These are phyloP conservation scores for Fusarium dlaminii DNA, from an alignment of 2,329 filamentous ascomycete species.

Conservation along the genomic window DNA sequence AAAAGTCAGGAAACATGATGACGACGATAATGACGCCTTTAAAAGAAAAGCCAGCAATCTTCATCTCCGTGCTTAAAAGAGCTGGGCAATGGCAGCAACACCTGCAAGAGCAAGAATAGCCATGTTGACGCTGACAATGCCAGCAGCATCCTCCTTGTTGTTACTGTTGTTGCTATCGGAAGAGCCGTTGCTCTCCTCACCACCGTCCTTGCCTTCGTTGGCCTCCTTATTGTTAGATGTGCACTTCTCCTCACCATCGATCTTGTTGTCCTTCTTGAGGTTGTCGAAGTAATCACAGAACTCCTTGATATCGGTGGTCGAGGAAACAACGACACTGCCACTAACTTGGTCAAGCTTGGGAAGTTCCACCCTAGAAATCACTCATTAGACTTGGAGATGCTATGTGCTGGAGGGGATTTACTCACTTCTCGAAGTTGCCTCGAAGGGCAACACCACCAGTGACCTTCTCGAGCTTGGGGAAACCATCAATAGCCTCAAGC, in stretches of 20 bases:
- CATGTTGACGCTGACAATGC: constrained; percentile 57
- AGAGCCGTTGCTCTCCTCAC: constrained; percentile 40
- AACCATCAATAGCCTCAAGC: constrained; percentile 71
- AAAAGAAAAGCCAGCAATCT: constrained; percentile 43
- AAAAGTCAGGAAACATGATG: constrained; percentile 48
- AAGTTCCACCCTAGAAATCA: constrained; percentile 70
- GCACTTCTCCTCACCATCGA: constrained; percentile 59
- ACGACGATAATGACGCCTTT: constrained; percentile 49
- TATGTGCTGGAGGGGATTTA: constrained; percentile 32
- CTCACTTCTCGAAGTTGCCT: constrained; percentile 85
- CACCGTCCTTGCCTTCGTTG: constrained; percentile 56
- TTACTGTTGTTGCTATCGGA: constrained; percentile 39
- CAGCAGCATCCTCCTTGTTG: constrained; percentile 54
- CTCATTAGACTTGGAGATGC: neutral
- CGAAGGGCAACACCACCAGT: constrained; percentile 85
- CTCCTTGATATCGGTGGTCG: constrained; percentile 67
- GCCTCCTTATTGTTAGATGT: constrained; percentile 61
- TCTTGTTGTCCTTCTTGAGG: constrained; percentile 50
- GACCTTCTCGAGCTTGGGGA: constrained; percentile 74
- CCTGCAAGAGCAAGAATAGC: constrained; percentile 58
- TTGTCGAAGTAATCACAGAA: constrained; percentile 65
- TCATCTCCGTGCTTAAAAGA: constrained; percentile 57
- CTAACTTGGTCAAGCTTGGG: constrained; percentile 73
- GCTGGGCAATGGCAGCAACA: constrained; percentile 58
- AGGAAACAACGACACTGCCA: constrained; percentile 76